Base-by-base conservation (phyloP, 2,329 filamentous ascomycete genomes). In the Botrytis byssoidea region DNA sequence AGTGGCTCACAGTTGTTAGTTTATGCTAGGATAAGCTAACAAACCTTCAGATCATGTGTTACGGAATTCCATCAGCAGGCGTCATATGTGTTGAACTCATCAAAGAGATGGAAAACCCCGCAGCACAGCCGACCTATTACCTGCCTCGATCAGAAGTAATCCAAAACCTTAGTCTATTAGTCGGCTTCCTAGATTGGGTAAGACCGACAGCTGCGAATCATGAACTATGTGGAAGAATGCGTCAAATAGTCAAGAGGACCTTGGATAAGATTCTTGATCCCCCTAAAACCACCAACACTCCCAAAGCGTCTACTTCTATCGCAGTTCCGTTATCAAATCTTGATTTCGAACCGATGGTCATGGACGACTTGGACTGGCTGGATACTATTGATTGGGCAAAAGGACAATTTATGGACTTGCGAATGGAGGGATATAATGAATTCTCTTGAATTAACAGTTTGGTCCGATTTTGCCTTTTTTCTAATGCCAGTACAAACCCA, bases 151-250 rank as follows among this genome's bases (percentile, higher is more conserved):
- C 85, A 0, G 83, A 82, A 57, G 85, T 88, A 9, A 84, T 87
- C 42, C 85, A 87, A 75, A 85, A 87, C 71, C 81, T 88, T 2
- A 86, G 84, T 74, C 83, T 88, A 1, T 80, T 88, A 0, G 83
- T 87, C 4, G 85, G 84, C 0, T 88, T 87, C 71, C 81, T 88
- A 20, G 85, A 86, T 71, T 88, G 86, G 86, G 82, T 87, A 1
- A 81, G 82, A 4, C 85, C 85, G 0, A 82, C 83, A 2, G 84
- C 84, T 0, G 85, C 85, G 1, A 88, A 88, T 46, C 83, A 83
- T 6, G 82, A 84, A 29, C 79, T 88, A 7, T 87, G 85, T 75
- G 80, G 78, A n/a, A 81, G 84, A 35, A 85, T 84, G 78, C 84
- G 84, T 74, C 81, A 80, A 3, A 82, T 86, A 20, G 86, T 88